A percentile compares a stretch with the other conserved stretches of the same genome.
These are phyloP conservation scores for Thalassiosira ordinaria DNA, from an alignment of 352 stramenopile genomes.

Conservation along the genomic window DNA sequence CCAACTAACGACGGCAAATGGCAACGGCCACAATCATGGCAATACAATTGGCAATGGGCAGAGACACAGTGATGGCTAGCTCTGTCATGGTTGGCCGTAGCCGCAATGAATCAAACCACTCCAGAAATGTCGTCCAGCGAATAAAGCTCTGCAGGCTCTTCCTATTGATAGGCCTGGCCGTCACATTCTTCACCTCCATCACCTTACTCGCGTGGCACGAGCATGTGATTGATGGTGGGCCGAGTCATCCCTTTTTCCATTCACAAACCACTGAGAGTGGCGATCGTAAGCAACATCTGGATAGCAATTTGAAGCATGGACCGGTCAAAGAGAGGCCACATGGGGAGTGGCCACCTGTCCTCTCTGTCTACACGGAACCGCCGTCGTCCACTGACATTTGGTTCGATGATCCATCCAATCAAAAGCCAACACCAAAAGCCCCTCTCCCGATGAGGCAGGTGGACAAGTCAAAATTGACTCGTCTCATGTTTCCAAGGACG, in stretches of 20 bases:
- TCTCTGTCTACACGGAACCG: conserved; percentile 45
- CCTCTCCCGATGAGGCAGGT: conserved; percentile 34
- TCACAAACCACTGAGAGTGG: not conserved
- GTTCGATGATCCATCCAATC: conserved; percentile 31
- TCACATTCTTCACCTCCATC: conserved; percentile 34
- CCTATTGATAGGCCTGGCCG: conserved; percentile 17
- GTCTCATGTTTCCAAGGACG: conserved; percentile 23
- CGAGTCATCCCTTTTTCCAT: conserved; percentile 5
- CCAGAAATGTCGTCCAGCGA: no score
- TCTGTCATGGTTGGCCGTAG: no score
- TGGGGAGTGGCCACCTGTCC: conserved; percentile 39
- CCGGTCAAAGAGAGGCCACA: no score
- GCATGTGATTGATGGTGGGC: conserved; percentile 6
- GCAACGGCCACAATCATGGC: no score
- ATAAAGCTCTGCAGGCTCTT: conserved; percentile 20
- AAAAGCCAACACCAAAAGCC: conserved; percentile 20
- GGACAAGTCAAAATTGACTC: conserved; percentile 39
- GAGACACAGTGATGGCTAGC: no score
- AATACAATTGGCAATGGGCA: no score
- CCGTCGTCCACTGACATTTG: conserved; percentile 32
- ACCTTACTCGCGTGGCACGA: conserved; percentile 37
- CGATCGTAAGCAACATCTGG: no score
- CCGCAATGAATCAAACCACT: no score
- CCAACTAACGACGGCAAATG: no score
- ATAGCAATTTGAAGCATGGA: no score